phyloP scores from a whole-genome alignment of 225 moss, liverwort and hornwort genomes.

The Anthoceros angustus region DNA sequence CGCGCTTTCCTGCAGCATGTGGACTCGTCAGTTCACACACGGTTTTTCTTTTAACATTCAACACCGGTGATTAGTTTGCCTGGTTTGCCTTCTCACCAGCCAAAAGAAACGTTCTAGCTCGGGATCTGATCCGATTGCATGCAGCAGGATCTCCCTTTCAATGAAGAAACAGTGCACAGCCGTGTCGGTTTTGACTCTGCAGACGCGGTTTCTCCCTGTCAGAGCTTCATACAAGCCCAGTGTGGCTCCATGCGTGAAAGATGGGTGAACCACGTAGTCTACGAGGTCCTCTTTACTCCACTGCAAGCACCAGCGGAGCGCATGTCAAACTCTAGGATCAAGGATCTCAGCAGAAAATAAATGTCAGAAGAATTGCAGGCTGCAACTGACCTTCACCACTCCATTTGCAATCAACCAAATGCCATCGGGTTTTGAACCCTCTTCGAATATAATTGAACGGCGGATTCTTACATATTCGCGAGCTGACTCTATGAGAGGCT shows the following conservation, averaged over 20 bases:
- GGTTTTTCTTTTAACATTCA: neutral
- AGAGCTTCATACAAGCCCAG: slow-evolving; percentile 83
- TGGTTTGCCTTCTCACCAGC: slow-evolving; percentile 33
- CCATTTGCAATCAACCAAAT: slow-evolving; percentile 85
- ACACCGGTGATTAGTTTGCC: neutral
- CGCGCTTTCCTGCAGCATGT: slow-evolving; percentile 55
- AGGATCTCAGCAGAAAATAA: neutral
- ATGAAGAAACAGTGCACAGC: slow-evolving; percentile 77
- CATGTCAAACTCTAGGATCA: neutral
- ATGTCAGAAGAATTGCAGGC: neutral
- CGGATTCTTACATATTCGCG: slow-evolving; percentile 54
- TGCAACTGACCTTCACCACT: slow-evolving; percentile 54
- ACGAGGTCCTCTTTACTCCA: slow-evolving; percentile 41
- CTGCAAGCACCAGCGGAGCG: slow-evolving; percentile 19
- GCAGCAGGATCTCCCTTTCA: slow-evolving; percentile 37
- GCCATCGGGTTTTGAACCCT: slow-evolving; percentile 41
- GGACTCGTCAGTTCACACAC: neutral
- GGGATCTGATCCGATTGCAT: slow-evolving; percentile 15
- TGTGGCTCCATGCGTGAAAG: slow-evolving; percentile 71
- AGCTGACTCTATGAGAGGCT: slow-evolving; percentile 20
- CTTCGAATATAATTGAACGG: slow-evolving; percentile 30
- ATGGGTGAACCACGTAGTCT: slow-evolving; percentile 43
- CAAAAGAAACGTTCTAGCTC: slow-evolving; percentile 82
- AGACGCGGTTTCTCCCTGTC: slow-evolving; percentile 62
- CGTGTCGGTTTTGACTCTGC: slow-evolving; percentile 51